Conservation (phyloP, 106 monocot species). For the Dendrobium chrysotoxum region DNA sequence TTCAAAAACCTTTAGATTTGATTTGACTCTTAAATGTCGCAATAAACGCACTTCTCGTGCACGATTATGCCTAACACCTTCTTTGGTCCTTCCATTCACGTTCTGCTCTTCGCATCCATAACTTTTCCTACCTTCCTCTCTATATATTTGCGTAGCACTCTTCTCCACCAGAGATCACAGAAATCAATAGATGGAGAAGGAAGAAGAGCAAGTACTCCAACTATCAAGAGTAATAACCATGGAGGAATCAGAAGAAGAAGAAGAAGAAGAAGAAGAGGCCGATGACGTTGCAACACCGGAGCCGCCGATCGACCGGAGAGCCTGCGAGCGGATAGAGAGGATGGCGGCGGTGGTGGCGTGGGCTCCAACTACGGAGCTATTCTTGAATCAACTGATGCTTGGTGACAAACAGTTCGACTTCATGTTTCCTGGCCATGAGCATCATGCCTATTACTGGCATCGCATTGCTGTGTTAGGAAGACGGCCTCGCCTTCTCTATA, state of each 20-base stretch:
- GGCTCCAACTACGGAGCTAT: background rate
- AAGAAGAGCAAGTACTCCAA: background rate
- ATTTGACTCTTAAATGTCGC: no score
- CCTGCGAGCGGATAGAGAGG: background rate
- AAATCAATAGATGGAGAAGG: background rate
- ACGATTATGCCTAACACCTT: background rate
- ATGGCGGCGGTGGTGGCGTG: constrained; percentile 1
- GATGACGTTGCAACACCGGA: background rate
- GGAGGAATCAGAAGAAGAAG: background rate
- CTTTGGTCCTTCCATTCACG: background rate
- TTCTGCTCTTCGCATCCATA: background rate
- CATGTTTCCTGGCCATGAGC: background rate
- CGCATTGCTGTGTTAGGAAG: background rate
- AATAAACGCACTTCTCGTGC: no score
- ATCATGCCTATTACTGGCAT: background rate
- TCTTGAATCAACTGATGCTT: background rate
- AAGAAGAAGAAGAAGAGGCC: background rate
- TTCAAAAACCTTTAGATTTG: no score
- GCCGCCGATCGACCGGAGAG: background rate
- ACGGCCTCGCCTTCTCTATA: background rate
- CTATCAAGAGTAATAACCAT: background rate
- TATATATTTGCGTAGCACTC: background rate
- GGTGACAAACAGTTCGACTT: background rate
- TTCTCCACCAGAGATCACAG: background rate
- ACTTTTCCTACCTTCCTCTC: background rate